phyloP scores from a whole-genome alignment of 2,329 filamentous ascomycete genomes.

The Paecilomyces niveus region DNA sequence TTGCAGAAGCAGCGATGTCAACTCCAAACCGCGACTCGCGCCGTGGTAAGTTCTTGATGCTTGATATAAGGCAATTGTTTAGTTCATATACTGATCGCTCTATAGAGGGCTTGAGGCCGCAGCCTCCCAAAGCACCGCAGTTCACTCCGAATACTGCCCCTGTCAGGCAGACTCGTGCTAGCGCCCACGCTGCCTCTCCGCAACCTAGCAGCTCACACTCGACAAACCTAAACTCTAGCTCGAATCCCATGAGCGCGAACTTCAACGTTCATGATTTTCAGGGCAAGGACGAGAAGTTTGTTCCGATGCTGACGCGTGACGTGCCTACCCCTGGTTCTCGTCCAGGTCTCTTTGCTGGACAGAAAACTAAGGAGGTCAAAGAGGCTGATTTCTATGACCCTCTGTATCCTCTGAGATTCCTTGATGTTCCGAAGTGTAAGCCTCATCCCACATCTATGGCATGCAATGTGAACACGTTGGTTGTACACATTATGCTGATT shows the following conservation, averaged over 20 bases:
- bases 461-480: not conserved
- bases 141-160: constrained; percentile 33
- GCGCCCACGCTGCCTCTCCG: constrained; percentile 21
- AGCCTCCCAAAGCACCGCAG: constrained; percentile 32
- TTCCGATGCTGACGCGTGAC: constrained; percentile 34
- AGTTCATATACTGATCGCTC: not conserved
- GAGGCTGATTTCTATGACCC: constrained; percentile 33
- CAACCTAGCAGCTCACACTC: constrained; percentile 20
- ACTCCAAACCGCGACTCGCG: not conserved
- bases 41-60: constrained; percentile 14
- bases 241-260: constrained; percentile 22
- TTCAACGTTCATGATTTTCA: constrained; percentile 29
- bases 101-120: constrained; percentile 28
- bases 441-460: not conserved
- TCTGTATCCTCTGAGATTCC: constrained; percentile 27
- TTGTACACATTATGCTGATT: not conserved
- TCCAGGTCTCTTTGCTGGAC: constrained; percentile 26
- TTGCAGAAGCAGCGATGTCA: not conserved
- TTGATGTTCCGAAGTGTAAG: constrained; percentile 32
- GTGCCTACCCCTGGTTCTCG: constrained; percentile 38
- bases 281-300: constrained; percentile 26
- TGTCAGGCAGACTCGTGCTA: constrained; percentile 23
- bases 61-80: not conserved
- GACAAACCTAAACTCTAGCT: constrained; percentile 20
- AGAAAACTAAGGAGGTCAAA: constrained; percentile 21